Evolutionary conservation across 768 basidiomycete species (phyloP), one percentile per base, ranked within the genome.

Genomic region (Pisolithus microcarpus): DNA sequence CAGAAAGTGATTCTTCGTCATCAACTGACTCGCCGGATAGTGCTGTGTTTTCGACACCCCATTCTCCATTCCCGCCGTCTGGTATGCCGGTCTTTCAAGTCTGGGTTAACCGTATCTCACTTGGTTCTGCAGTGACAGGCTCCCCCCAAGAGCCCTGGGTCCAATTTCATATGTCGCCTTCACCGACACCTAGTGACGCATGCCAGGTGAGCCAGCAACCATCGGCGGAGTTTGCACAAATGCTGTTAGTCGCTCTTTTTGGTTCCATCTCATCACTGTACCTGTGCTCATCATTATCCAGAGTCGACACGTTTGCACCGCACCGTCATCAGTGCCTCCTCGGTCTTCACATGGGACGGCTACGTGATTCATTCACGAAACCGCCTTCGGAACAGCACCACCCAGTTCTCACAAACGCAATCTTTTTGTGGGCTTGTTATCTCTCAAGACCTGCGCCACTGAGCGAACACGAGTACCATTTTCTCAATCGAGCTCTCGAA

Each of bases 391-490:
- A 86, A 51, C 85, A 85, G 50, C 80, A 81, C 18, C 88, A 91
- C 59, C 82, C 88, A 8, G 80, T 77, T 49, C 75, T 91, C 13
- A 80, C 89, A 75, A 87, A 89, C 61, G 76, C 87, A 54, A 83
- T 90, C 60, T 91, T 82, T 62, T 78, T 90, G 7, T 89, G 87
- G 84, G 84, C 86, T 2, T 90, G 87, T 64, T 87, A 84, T 62
- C 75, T 90, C 38, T 87, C 88, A 9, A 76, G 85, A 19, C 82
- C 86, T 7, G 83, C 80, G 37, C 75, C 80, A 5, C 72, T 90
- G 11, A 79, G 78, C 57, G 79, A 82, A 47, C 83, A 88, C 60
- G 87, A 91, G 66, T 74, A 79, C 15, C 78, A 82, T 55, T 91
- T 87, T 60, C 80, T 91, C 50, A 70, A 68, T 9, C 77, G 79